These are phyloP conservation scores for Penicillium freii DNA, from an alignment of 2,329 filamentous ascomycete species.

Conservation along the genomic window DNA sequence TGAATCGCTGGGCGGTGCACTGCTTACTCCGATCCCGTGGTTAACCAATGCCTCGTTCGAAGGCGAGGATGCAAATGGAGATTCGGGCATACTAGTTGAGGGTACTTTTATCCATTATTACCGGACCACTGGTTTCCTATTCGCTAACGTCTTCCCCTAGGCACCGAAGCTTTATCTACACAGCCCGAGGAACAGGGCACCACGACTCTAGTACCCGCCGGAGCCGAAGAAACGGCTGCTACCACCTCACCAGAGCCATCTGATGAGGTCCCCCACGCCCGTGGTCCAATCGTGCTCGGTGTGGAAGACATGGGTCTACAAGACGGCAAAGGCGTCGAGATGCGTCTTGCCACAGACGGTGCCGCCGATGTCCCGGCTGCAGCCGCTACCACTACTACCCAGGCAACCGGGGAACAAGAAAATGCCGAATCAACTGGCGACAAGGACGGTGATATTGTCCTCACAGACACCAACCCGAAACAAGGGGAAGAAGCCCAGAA, in stretches of 20 bases:
- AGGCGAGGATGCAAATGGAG: slow-evolving; percentile 23
- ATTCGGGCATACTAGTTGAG: slow-evolving; percentile 17
- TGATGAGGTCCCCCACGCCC: slow-evolving; percentile 70
- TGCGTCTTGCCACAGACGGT: slow-evolving; percentile 33
- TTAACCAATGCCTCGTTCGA: slow-evolving; percentile 49
- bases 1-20: slow-evolving; percentile 82
- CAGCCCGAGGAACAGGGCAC: slow-evolving; percentile 5
- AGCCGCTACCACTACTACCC: slow-evolving; percentile 2
- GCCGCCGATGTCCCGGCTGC: slow-evolving; percentile 5
- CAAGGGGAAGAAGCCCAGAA: slow-evolving; percentile 13
- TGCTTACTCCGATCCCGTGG: slow-evolving; percentile 95
- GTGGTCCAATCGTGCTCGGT: slow-evolving; percentile 81
- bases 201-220: background rate
- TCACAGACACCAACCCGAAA: slow-evolving; percentile 33
- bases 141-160: slow-evolving; percentile 2
- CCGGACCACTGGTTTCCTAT: background rate
- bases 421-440: slow-evolving; percentile 16
- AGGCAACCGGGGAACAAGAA: slow-evolving; percentile 11
- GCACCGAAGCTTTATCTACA: slow-evolving; percentile 3
- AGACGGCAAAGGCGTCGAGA: slow-evolving; percentile 48
- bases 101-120: slow-evolving; percentile 16
- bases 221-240: slow-evolving; percentile 20
- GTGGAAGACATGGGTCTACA: slow-evolving; percentile 83
- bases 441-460: slow-evolving; percentile 41
- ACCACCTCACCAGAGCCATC: slow-evolving; percentile 50